Evolutionary conservation across 2,329 filamentous ascomycete species (phyloP).

Genomic region (Aspergillus eucalypticola): DNA sequence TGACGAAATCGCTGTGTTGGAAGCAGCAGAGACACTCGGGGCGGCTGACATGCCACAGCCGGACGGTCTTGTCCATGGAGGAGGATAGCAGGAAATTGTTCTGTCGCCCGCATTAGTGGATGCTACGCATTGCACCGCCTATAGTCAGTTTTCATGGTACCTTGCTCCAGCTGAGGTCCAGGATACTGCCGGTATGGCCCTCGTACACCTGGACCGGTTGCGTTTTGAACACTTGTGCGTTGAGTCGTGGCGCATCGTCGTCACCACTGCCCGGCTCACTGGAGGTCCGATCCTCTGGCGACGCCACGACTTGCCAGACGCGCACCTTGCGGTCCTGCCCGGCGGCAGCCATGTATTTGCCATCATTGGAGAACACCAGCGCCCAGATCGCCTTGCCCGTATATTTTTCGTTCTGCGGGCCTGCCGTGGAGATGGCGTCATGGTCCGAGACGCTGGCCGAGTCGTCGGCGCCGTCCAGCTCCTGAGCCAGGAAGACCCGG

Average conservation of each 20-base stretch:
- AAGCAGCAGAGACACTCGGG: slow-evolving; percentile 88
- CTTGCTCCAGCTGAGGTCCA: slow-evolving; percentile 97
- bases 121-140: background rate
- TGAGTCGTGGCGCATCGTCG: slow-evolving; percentile 64
- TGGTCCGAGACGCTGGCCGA: slow-evolving; percentile 31
- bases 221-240: slow-evolving; percentile 83
- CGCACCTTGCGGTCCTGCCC: slow-evolving; percentile 84
- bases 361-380: slow-evolving; percentile 88
- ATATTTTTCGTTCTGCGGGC: slow-evolving; percentile 25
- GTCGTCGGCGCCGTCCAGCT: slow-evolving; percentile 66
- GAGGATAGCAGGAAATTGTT: slow-evolving; percentile 96
- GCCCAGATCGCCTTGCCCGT: slow-evolving; percentile 78
- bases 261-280: slow-evolving; percentile 73
- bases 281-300: slow-evolving; percentile 71
- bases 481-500: slow-evolving; percentile 86
- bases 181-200: slow-evolving; percentile 80
- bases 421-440: slow-evolving; percentile 25
- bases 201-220: slow-evolving; percentile 77
- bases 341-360: slow-evolving; percentile 85
- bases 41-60: slow-evolving; percentile 86
- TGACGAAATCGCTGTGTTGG: slow-evolving; percentile 92
- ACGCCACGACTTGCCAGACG: slow-evolving; percentile 86
- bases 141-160: slow-evolving; percentile 33
- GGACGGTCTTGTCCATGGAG: slow-evolving; percentile 97
- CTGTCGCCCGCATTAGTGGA: slow-evolving; percentile 31